Evolutionary conservation across 805 yeast genomes (phyloP).

Genomic region (Metschnikowia gruessii): DNA sequence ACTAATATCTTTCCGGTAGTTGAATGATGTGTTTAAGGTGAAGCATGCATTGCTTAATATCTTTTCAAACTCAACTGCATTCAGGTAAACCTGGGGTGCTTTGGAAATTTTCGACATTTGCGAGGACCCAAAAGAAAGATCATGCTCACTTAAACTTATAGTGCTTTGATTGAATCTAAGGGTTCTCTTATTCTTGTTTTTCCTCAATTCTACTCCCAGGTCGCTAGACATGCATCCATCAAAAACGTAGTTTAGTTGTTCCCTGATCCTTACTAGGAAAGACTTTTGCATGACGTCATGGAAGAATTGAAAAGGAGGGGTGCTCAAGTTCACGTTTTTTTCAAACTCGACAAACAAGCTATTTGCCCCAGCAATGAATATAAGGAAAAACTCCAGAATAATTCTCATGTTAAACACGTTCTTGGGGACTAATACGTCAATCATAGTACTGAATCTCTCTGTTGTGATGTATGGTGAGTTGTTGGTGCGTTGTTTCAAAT

Average conservation of each 20-base stretch:
- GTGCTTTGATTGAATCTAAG: slow-evolving; percentile 12
- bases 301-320: slow-evolving; percentile 46
- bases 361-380: slow-evolving; percentile 61
- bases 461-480: slow-evolving; percentile 53
- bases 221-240: slow-evolving; percentile 32
- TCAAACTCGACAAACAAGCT: slow-evolving; percentile 23
- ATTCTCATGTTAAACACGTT: slow-evolving; percentile 78
- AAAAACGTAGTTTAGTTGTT: slow-evolving; percentile 52
- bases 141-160: slow-evolving; percentile 7
- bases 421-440: slow-evolving; percentile 64
- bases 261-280: slow-evolving; percentile 63
- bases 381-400: slow-evolving; percentile 67
- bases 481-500: slow-evolving; percentile 8
- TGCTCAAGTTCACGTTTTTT: slow-evolving; percentile 10
- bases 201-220: slow-evolving; percentile 9
- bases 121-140: slow-evolving; percentile 1
- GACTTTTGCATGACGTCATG: slow-evolving; percentile 59
- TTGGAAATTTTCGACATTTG: slow-evolving; percentile 3
- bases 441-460: slow-evolving; percentile 53
- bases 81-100: slow-evolving; percentile 30
- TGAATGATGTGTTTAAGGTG: slow-evolving; percentile 56
- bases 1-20: slow-evolving; percentile 57
- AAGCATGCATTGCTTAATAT: slow-evolving; percentile 49
- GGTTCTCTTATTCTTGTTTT: not conserved
- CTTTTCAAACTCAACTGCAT: slow-evolving; percentile 46